These are phyloP conservation scores for Hypoxylon cercidicola DNA, from an alignment of 495 filamentous ascomycete species.

Conservation along the genomic window DNA sequence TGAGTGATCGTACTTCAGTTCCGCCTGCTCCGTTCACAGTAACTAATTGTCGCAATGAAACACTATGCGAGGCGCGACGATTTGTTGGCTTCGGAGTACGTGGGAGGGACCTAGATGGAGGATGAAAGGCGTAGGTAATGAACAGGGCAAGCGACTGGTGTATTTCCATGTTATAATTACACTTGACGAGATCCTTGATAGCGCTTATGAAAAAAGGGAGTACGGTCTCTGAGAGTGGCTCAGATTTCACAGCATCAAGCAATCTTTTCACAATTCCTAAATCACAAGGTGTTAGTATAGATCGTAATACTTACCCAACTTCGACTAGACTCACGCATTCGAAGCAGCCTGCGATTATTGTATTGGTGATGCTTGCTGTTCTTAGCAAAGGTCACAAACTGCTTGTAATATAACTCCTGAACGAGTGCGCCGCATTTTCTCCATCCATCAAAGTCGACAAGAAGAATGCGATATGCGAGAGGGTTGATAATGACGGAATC, in stretches of 20 bases:
- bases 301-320: slow-evolving; percentile 11
- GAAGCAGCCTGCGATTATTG: slow-evolving; percentile 82
- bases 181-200: slow-evolving; percentile 79
- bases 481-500: slow-evolving; percentile 95
- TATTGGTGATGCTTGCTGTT: slow-evolving; percentile 91
- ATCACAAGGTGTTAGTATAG: slow-evolving; percentile 28
- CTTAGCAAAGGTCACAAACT: slow-evolving; percentile 84
- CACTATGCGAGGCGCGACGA: slow-evolving; percentile 43
- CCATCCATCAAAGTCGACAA: slow-evolving; percentile 95
- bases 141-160: slow-evolving; percentile 90
- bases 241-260: slow-evolving; percentile 86
- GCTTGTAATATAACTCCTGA: slow-evolving; percentile 88
- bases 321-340: slow-evolving; percentile 81
- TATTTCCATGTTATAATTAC: slow-evolving; percentile 81
- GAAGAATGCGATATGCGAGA: slow-evolving; percentile 86
- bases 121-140: slow-evolving; percentile 91
- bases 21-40: slow-evolving; percentile 34
- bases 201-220: slow-evolving; percentile 79
- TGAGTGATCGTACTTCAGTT: slow-evolving; percentile 43
- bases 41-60: slow-evolving; percentile 48
- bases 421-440: slow-evolving; percentile 75
- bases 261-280: slow-evolving; percentile 89
- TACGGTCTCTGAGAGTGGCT: slow-evolving; percentile 75
- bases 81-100: slow-evolving; percentile 63
- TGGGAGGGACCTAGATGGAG: slow-evolving; percentile 59